phyloP scores from a whole-genome alignment of 805 yeast genomes.

The Candida methanosorbosa region DNA sequence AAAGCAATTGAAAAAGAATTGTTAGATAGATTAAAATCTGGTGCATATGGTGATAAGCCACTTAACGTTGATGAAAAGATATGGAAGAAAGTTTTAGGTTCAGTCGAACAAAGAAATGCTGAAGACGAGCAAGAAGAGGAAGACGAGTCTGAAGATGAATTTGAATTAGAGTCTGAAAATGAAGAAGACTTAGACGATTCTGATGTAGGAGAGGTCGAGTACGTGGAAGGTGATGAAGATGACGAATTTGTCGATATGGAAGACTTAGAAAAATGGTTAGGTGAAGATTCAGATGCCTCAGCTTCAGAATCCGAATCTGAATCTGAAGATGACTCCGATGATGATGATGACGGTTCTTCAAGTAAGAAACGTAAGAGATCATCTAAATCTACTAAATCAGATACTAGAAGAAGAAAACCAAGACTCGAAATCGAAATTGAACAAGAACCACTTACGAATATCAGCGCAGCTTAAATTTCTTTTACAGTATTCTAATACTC shows the following conservation, averaged over 20 bases:
- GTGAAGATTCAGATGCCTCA: slow-evolving; percentile 25
- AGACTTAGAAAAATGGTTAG: slow-evolving; percentile 83
- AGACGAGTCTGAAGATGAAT: slow-evolving; percentile 5
- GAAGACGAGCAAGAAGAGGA: slow-evolving; percentile 32
- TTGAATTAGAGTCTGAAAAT: neutral
- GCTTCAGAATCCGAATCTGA: slow-evolving; percentile 24
- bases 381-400: slow-evolving; percentile 13
- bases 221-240: slow-evolving; percentile 83
- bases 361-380: slow-evolving; percentile 28
- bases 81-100: slow-evolving; percentile 89
- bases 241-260: slow-evolving; percentile 89
- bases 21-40: slow-evolving; percentile 88
- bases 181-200: slow-evolving; percentile 9
- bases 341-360: slow-evolving; percentile 27
- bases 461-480: slow-evolving; percentile 2
- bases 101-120: slow-evolving; percentile 40
- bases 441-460: slow-evolving; percentile 33
- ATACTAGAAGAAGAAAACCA: slow-evolving; percentile 43
- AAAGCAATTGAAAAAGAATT: slow-evolving; percentile 94
- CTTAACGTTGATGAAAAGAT: slow-evolving; percentile 91
- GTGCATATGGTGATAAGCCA: slow-evolving; percentile 98
- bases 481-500: too few relatives aligned
- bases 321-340: slow-evolving; percentile 28
- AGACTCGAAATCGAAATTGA: slow-evolving; percentile 81
- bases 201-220: slow-evolving; percentile 75